phyloP scores from a whole-genome alignment of 441 rosid species.

The Manihot esculenta region DNA sequence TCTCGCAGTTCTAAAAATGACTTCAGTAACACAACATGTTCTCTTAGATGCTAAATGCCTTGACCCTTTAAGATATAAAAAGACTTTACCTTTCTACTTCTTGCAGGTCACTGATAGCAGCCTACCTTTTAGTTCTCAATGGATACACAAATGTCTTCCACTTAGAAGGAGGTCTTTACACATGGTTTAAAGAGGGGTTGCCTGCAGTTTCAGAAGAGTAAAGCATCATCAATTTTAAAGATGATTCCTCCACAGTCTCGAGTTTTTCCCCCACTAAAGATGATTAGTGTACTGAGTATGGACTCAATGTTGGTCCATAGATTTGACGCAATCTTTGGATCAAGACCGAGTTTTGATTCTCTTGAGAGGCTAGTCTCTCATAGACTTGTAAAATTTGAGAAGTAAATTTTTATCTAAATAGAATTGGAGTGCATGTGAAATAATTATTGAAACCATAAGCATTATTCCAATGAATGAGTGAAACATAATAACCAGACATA shows the following conservation, averaged over 20 bases:
- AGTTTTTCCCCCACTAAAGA: slow-evolving; percentile 28
- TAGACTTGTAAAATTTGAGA: not conserved
- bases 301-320: slow-evolving; percentile 8
- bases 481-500: not conserved
- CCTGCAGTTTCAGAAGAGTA: slow-evolving; percentile 58
- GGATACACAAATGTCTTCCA: slow-evolving; percentile 75
- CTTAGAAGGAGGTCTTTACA: slow-evolving; percentile 83
- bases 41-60: too few species aligned
- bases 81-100: slow-evolving; percentile 9
- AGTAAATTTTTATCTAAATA: not conserved
- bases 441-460: too few species aligned
- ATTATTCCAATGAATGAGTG: too few species aligned
- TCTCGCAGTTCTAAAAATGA: too few species aligned
- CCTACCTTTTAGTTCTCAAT: slow-evolving; percentile 78
- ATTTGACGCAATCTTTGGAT: slow-evolving; percentile 1
- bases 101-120: slow-evolving; percentile 92
- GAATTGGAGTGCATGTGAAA: not conserved
- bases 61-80: not conserved
- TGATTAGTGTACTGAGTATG: slow-evolving; percentile 4
- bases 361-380: not conserved
- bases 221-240: slow-evolving; percentile 10
- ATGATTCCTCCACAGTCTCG: slow-evolving; percentile 23
- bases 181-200: slow-evolving; percentile 80
- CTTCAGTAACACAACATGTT: too few species aligned
- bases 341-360: not conserved